Base-by-base conservation (phyloP, 176 grass and related monocot species). In the Lolium rigidum region DNA sequence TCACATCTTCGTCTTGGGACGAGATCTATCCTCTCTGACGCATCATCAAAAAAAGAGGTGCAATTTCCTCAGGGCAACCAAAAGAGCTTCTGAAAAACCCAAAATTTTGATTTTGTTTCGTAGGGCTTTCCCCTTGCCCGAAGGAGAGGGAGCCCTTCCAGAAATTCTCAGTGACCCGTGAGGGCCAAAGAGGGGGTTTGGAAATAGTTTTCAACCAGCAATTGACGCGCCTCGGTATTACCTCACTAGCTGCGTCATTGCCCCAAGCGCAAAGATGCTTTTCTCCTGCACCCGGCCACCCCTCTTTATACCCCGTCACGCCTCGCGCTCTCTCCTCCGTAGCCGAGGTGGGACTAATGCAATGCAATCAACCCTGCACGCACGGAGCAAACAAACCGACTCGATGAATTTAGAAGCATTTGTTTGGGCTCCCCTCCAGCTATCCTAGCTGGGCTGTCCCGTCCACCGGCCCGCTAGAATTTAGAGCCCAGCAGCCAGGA, bases 151-250 rank as follows among this genome's bases (percentile, higher is more conserved):
- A 86, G 13, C 83, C 87, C 75, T 76, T 92, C 35, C 75, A 89
- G 68, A 89, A 86, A 89, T 92, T 89, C 90, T 86, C 75, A 55
- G 17, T 68, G 80, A 31, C 90, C 66, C 80, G 2, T 22, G 5
- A 54, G 35, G 76, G 86, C 91, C 91, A 80, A 87, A 78, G 87
- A 94, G 92, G 85, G 77, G 90, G 66, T 90, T 92, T 94, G 87
- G 77, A 94, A 97, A 94, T 97, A 97, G 92, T 97, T 97, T 97
- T 97, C 92, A 97, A 97, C 92, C 92, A 97, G 92, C 90, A 94
- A 94, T 97, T 94, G 92, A 97, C 90, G 92, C 92, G 90, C 90
- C 84, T 92, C 74, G 76, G 92, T 91, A 90, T 87, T 5, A 94
- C 90, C 94, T 97, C 90, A 94, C 92, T 89, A 94, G 90, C 90